phyloP scores from a whole-genome alignment of 495 filamentous ascomycete species.

The Trichocladium uniseriatum region DNA sequence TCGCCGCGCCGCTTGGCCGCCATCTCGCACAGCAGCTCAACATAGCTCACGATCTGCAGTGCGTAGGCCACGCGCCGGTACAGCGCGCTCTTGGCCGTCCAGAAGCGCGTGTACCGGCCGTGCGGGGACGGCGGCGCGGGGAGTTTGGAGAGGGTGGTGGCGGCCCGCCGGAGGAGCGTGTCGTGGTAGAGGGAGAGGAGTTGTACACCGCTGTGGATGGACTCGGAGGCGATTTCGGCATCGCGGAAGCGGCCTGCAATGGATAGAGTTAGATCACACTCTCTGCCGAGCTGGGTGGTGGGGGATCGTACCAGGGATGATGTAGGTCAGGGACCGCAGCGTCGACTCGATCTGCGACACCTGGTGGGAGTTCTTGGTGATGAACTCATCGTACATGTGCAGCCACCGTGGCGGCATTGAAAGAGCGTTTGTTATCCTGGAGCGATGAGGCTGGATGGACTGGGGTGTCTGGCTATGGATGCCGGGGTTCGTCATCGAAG shows the following conservation, averaged over 20 bases:
- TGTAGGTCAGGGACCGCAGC: slow-evolving; percentile 83
- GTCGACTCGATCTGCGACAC: slow-evolving; percentile 91
- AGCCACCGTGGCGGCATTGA: slow-evolving; percentile 65
- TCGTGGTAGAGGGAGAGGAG: slow-evolving; percentile 93
- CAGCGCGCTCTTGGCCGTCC: slow-evolving; percentile 61
- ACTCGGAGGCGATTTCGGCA: slow-evolving; percentile 89
- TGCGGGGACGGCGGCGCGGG: slow-evolving; percentile 57
- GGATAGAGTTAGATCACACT: too few relatives aligned
- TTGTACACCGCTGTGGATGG: slow-evolving; percentile 78
- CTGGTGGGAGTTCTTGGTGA: slow-evolving; percentile 84
- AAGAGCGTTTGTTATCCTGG: slow-evolving; percentile 5
- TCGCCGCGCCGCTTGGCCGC: slow-evolving; percentile 76
- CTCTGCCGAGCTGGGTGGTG: neutral
- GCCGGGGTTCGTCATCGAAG: slow-evolving; percentile 13
- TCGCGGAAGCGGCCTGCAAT: slow-evolving; percentile 78
- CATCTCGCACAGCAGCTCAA: slow-evolving; percentile 80
- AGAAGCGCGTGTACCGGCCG: slow-evolving; percentile 84
- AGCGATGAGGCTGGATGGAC: neutral
- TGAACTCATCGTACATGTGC: slow-evolving; percentile 77
- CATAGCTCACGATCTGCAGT: slow-evolving; percentile 85
- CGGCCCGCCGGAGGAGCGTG: slow-evolving; percentile 66
- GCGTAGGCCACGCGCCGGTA: slow-evolving; percentile 71
- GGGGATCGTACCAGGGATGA: slow-evolving; percentile 64
- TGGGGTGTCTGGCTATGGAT: neutral
- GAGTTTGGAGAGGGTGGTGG: slow-evolving; percentile 38